Evolutionary conservation across 208 protist genomes (phyloP), one percentile per base, ranked within the genome.

Genomic region (Leishmania martiniquensis): DNA sequence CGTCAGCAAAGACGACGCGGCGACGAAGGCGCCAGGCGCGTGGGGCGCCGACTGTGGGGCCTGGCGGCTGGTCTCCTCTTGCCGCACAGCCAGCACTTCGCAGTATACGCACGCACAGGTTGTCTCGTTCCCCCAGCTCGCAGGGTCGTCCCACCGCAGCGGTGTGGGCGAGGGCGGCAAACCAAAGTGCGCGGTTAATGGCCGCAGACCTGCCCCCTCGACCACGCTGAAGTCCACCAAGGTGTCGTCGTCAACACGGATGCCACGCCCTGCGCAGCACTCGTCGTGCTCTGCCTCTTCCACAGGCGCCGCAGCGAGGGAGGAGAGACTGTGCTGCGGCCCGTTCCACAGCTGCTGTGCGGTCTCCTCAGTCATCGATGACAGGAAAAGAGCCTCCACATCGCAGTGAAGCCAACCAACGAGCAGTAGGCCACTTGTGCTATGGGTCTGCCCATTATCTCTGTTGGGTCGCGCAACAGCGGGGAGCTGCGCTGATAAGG

Each of bases 341-440:
- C 76, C 75, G 63, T 72, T 80, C 83, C 80, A 87, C 62, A 87
- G 73, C 59, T 72, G 77, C 66, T 82, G 76, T 63, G 34, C 70
- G n/a, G 57, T 70, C 2, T 66, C 75, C 67, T 74, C 79, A n/a
- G n/a, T 4, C n/a, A 82, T 42, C 20, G 72, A 77, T 12, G 67
- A 5, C 1, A 78, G 60, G 47, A 74, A 85, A 20, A 73, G 51
- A 39, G 76, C 66, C 60, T 78, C 79, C n/a, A 89, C 80, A 71
- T 86, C 84, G 67, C 87, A 89, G 75, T 91, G 85, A 49, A 89
- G 76, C 87, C 87, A 91, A 12, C 85, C 85, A 25, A 72, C 49
- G 32, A 59, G 68, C 62, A 75, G 47, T 44, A 79, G 34, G 2
- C 77, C 78, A 17, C 60, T 76, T 7, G 71, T 52, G 34, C 71